phyloP scores from a whole-genome alignment of 192 early-diverging fungal genomes.

The Backusella liffmaniae region DNA sequence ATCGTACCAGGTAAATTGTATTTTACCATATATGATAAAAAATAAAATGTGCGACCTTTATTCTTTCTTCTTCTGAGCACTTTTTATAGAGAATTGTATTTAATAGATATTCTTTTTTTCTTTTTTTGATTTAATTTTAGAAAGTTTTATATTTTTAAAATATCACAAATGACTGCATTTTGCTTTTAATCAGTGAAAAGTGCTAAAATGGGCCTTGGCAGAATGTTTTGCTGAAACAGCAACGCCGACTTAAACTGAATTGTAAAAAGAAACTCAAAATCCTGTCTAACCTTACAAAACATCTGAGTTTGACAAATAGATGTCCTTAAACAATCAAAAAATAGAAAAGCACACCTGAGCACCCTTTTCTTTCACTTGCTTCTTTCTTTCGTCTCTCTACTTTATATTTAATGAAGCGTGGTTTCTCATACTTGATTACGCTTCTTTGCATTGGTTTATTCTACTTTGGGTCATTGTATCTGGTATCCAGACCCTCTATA shows the following conservation, averaged over 20 bases:
- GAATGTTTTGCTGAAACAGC: neutral
- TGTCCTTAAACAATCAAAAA: neutral
- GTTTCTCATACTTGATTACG: neutral
- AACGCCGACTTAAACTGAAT: slow-evolving; percentile 1
- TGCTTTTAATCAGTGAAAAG: neutral
- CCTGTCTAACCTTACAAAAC: neutral
- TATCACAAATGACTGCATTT: neutral
- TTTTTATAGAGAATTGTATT: neutral
- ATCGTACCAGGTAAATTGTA: neutral
- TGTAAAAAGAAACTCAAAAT: neutral
- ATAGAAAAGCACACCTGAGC: neutral
- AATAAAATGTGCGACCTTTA: neutral
- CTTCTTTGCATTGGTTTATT: neutral
- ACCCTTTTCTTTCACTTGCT: neutral
- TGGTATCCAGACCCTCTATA: neutral
- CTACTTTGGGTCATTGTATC: slow-evolving; percentile 15
- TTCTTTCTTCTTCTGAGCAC: neutral
- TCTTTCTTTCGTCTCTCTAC: neutral
- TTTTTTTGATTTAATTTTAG: neutral
- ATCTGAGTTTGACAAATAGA: neutral
- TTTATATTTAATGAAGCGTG: slow-evolving; percentile 4
- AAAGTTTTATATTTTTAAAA: neutral
- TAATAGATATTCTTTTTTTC: neutral
- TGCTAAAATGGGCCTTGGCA: neutral
- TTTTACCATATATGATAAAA: neutral